These are phyloP conservation scores for Tardiomyces depauwii DNA, from an alignment of 1,139 yeast species.

Conservation along the genomic window DNA sequence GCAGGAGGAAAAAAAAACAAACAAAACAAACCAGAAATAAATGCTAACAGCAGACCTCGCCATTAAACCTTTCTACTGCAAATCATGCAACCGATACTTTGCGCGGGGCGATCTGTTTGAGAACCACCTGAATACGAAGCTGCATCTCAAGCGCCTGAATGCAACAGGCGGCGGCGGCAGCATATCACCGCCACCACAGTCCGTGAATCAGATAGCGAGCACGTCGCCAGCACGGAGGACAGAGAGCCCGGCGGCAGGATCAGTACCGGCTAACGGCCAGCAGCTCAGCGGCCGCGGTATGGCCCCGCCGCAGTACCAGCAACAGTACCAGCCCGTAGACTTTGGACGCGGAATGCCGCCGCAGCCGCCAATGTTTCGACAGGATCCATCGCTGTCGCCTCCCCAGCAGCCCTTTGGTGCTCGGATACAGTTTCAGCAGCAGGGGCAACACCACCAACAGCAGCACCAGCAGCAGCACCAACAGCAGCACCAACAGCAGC, in stretches of 20 bases:
- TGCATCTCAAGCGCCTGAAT: constrained; percentile 16
- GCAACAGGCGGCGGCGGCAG: constrained; percentile 4
- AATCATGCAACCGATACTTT: constrained; percentile 24
- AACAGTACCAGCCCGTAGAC: not conserved
- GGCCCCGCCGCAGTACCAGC: not conserved
- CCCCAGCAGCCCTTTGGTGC: too few species aligned
- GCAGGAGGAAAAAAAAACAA: not conserved
- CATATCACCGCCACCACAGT: not conserved
- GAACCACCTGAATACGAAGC: constrained; percentile 23
- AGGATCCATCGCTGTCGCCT: too few species aligned
- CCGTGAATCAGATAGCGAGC: not conserved
- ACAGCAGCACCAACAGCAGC: too few species aligned
- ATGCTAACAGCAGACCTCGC: constrained; percentile 14
- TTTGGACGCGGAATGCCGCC: not conserved
- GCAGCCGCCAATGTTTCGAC: not conserved
- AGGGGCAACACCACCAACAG: too few species aligned
- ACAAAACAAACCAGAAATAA: too few species aligned
- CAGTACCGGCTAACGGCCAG: not conserved
- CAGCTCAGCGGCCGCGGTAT: not conserved
- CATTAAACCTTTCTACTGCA: constrained; percentile 24
- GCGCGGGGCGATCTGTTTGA: constrained; percentile 26
- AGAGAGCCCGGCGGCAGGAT: not conserved
- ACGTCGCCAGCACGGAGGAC: not conserved
- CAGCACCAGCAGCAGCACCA: too few species aligned
- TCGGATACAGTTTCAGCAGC: too few species aligned